Base-by-base conservation (phyloP, 225 moss, liverwort and hornwort species). In the Physcomitrellopsis africana region DNA sequence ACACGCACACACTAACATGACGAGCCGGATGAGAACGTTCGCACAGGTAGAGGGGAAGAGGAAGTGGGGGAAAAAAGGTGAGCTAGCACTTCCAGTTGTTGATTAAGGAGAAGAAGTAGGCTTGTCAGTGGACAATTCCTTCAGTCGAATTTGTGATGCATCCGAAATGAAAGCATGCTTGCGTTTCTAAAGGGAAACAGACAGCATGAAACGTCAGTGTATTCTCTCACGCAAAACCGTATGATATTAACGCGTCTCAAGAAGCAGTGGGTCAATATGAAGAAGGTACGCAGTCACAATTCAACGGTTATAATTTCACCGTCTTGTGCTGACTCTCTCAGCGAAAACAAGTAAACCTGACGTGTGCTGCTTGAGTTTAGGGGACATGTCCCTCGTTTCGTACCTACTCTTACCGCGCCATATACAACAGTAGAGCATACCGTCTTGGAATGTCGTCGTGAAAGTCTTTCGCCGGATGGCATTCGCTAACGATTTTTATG, bases 61-160 rank as follows among this genome's bases (percentile, higher is more conserved):
- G 79, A 76, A 10, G 81, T 78, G 1, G 81, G 72, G 11, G 84
- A 76, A 71, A n/a, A 74, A 58, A 10, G 84, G 76, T 15, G 83
- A 83, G 27, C 60, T 81, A 64, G 72, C 77, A 67, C 85, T 85
- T 68, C 80, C 81, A 54, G 82, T 88, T 72, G 82, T 88, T 76
- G 85, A 85, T 66, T 76, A 85, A 76, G 88, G 88, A 46, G 78
- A 85, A 46, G 88, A 85, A 76, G 57, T 83, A 67, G 67, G 88
- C 43, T 58, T 64, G 29, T 76, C 85, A 69, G 49, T 80, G 46
- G 85, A 88, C 62, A 68, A 69, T 29, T 63, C 63, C 22, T 56
- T 82, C 70, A 65, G 49, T 58, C 73, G 76, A 45, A 70, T 42
- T 69, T 81, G 83, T 44, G 77, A 75, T 76, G 67, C 66, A 46